Percentiles rank a stretch among this genome's conserved stretches.
phyloP scores from a whole-genome alignment of 352 stramenopile species.

The Aphanomyces euteiches region DNA sequence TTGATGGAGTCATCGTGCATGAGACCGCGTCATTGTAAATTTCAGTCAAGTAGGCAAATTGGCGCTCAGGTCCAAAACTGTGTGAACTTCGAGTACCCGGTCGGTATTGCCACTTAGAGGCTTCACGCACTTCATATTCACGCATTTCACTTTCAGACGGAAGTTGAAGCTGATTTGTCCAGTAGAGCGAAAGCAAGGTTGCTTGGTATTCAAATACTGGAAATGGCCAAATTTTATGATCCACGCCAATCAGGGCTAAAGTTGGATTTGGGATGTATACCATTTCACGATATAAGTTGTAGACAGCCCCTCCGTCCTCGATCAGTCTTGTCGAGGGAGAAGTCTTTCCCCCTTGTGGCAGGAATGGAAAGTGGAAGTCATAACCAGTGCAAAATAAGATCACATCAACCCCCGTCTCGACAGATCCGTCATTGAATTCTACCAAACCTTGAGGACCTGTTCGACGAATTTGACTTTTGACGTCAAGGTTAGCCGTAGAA shows the following conservation, averaged over 20 bases:
- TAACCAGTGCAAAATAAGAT: not conserved
- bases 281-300: slow-evolving; percentile 10
- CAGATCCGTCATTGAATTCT: slow-evolving; percentile 3
- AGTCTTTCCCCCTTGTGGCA: not conserved
- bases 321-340: not conserved
- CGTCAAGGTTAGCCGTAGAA: not conserved
- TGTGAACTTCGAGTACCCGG: not conserved
- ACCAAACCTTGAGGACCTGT: not conserved
- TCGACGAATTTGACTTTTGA: not conserved
- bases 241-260: not conserved
- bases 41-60: not conserved
- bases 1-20: not conserved
- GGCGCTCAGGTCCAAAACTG: slow-evolving; percentile 1
- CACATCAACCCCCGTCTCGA: not conserved
- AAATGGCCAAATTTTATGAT: slow-evolving; percentile 13
- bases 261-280: slow-evolving; percentile 13
- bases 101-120: not conserved
- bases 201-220: slow-evolving; percentile 10
- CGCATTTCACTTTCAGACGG: not conserved
- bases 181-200: not conserved
- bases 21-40: not conserved
- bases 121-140: not conserved
- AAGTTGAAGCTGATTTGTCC: not conserved
- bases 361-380: not conserved
- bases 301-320: not conserved